Conservation (phyloP, 1,284 basidiomycete species). For the Ustilago loliicola region DNA sequence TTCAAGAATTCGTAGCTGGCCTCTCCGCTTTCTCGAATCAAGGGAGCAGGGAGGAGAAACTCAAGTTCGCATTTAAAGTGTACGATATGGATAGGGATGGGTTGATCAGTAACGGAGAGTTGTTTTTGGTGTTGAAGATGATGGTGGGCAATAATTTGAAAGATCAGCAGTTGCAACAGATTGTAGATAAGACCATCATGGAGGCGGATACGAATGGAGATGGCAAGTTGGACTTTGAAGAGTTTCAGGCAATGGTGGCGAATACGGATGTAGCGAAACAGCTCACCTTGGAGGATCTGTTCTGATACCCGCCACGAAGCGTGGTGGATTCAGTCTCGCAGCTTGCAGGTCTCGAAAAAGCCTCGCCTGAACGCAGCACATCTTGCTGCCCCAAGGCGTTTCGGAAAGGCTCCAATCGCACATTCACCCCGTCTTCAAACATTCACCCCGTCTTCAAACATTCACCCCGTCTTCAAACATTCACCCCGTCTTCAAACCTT, state of each 20-base stretch:
- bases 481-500: no score
- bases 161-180: conserved; percentile 99
- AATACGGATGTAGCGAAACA: conserved; percentile 98
- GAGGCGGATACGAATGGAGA: conserved; percentile 98
- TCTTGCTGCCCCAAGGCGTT: no score
- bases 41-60: conserved; percentile 95
- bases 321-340: no score
- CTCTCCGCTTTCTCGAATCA: conserved; percentile 96
- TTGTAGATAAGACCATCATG: conserved; percentile 99
- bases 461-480: no score
- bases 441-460: no score
- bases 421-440: no score
- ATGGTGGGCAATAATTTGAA: conserved; percentile 99
- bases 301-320: conserved; percentile 22
- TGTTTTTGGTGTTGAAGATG: conserved; percentile 99
- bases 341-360: no score
- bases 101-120: conserved; percentile 97
- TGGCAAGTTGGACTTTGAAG: conserved; percentile 95
- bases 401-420: no score
- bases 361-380: no score
- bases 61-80: conserved; percentile 96
- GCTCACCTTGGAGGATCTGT: conserved; percentile 88
- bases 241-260: conserved; percentile 95
- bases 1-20: conserved; percentile 98
- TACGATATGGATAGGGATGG: conserved; percentile 99